phyloP scores from a whole-genome alignment of 257 asterid genomes.

The Paraleonurus japonicus region DNA sequence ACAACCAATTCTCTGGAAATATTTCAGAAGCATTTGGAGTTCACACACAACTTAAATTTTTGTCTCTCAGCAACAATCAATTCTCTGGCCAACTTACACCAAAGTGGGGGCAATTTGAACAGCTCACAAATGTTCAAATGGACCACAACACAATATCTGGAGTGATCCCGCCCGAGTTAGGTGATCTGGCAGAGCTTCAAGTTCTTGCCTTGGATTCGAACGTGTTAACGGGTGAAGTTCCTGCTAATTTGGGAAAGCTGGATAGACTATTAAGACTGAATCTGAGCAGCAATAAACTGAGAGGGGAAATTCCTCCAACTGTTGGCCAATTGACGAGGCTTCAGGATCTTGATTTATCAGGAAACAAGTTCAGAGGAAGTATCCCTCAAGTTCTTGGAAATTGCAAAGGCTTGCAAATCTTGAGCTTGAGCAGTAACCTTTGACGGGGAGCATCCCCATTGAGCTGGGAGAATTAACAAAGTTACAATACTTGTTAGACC shows the following conservation, averaged over 20 bases:
- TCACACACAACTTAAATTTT: constrained; percentile 50
- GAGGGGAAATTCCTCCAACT: constrained; percentile 54
- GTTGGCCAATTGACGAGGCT: constrained; percentile 46
- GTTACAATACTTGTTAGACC: constrained; percentile 54
- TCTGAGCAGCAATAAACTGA: constrained; percentile 57
- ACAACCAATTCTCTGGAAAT: constrained; percentile 57
- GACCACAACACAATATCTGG: constrained; percentile 58
- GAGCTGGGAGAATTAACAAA: constrained; percentile 50
- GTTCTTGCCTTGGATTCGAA: constrained; percentile 58
- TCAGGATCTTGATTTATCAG: constrained; percentile 57
- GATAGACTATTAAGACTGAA: constrained; percentile 38
- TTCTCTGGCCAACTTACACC: constrained; percentile 59
- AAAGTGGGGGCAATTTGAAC: constrained; percentile 52
- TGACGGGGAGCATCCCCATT: constrained; percentile 59
- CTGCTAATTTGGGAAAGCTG: constrained; percentile 50
- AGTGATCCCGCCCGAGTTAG: constrained; percentile 58
- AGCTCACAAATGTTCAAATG: constrained; percentile 49
- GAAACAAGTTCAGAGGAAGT: constrained; percentile 48
- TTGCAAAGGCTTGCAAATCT: constrained; percentile 37
- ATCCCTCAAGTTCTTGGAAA: constrained; percentile 53
- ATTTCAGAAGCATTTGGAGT: constrained; percentile 58
- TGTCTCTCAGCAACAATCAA: constrained; percentile 52
- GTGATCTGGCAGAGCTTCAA: constrained; percentile 48
- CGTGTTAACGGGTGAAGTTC: constrained; percentile 57
- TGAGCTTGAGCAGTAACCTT: constrained; percentile 52